These are phyloP conservation scores for Clavariopsis aquatica DNA, from an alignment of 495 filamentous ascomycete species.

Conservation along the genomic window DNA sequence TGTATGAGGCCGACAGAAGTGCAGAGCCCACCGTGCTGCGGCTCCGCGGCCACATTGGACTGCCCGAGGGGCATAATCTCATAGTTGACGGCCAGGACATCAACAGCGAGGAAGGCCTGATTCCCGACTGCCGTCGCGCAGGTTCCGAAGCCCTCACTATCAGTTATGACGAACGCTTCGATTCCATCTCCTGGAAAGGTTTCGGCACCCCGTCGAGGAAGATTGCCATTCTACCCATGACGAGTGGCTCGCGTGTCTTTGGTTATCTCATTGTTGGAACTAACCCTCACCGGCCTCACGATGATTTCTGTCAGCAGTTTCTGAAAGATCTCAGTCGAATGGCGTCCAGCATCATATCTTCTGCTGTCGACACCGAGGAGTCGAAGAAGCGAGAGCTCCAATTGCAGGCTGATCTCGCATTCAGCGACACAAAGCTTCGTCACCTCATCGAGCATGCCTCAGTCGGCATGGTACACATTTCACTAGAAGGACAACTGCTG, in stretches of 20 bases:
- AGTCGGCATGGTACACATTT: slow-evolving; percentile 27
- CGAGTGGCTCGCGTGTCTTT: slow-evolving; percentile 14
- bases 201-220: slow-evolving; percentile 22
- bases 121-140: slow-evolving; percentile 23
- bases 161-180: slow-evolving; percentile 28
- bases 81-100: slow-evolving; percentile 22
- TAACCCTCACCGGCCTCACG: slow-evolving; percentile 23
- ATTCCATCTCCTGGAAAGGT: slow-evolving; percentile 19
- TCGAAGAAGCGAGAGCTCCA: slow-evolving; percentile 14
- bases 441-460: slow-evolving; percentile 33
- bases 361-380: slow-evolving; percentile 12
- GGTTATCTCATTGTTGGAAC: slow-evolving; percentile 28
- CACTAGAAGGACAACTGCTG: slow-evolving; percentile 15
- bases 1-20: slow-evolving; percentile 27
- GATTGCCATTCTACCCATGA: slow-evolving; percentile 25
- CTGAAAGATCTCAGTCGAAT: slow-evolving; percentile 21
- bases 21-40: slow-evolving; percentile 1
- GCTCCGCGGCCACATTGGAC: slow-evolving; percentile 23
- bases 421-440: slow-evolving; percentile 26
- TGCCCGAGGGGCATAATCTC: slow-evolving; percentile 27
- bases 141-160: slow-evolving; percentile 6
- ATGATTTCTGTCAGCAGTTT: slow-evolving; percentile 18
- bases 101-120: slow-evolving; percentile 14
- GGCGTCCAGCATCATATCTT: slow-evolving; percentile 19
- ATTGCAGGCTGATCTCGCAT: slow-evolving; percentile 17